A percentile compares a stretch with the other conserved stretches of the same genome.
phyloP scores from a whole-genome alignment of 2,329 filamentous ascomycete genomes.

The Clonostachys rosea region DNA sequence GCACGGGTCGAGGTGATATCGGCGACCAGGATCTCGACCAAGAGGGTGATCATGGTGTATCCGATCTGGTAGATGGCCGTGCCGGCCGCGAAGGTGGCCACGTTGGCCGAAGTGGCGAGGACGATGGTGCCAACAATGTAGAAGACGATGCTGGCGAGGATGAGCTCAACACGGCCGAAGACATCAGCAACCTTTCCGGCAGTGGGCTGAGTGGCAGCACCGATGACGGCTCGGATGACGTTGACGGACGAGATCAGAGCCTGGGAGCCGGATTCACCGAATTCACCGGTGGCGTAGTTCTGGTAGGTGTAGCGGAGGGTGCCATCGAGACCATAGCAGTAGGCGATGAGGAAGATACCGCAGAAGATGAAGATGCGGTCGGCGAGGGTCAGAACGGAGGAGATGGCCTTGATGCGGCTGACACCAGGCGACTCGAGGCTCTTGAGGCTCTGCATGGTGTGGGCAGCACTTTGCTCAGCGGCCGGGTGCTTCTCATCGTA shows the following conservation, averaged over 20 bases:
- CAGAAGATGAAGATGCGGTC: conserved; percentile 56
- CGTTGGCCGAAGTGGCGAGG: conserved; percentile 42
- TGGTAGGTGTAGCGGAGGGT: conserved; percentile 41
- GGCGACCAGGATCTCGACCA: conserved; percentile 60
- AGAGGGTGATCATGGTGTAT: conserved; percentile 55
- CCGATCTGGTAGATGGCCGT: conserved; percentile 59
- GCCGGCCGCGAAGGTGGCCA: conserved; percentile 50
- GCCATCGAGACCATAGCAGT: conserved; percentile 58
- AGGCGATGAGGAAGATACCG: conserved; percentile 58
- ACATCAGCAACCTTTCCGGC: conserved; percentile 57
- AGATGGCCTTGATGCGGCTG: conserved; percentile 52
- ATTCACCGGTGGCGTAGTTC: conserved; percentile 46
- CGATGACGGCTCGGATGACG: conserved; percentile 53
- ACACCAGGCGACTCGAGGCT: conserved; percentile 39
- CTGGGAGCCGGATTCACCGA: conserved; percentile 29
- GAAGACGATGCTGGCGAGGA: conserved; percentile 55
- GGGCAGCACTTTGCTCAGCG: too few relatives aligned
- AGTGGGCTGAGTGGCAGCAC: conserved; percentile 52
- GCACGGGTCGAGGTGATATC: conserved; percentile 60
- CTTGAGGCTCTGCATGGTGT: not conserved
- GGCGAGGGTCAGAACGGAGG: conserved; percentile 39
- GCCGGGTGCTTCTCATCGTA: too few relatives aligned
- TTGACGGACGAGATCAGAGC: conserved; percentile 53
- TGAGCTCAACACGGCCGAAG: conserved; percentile 55
- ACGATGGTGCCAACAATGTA: conserved; percentile 54